A percentile compares a stretch with the other conserved stretches of the same genome.
phyloP scores from a whole-genome alignment of 108 stramenopile genomes.

The Fistulifera solaris region DNA sequence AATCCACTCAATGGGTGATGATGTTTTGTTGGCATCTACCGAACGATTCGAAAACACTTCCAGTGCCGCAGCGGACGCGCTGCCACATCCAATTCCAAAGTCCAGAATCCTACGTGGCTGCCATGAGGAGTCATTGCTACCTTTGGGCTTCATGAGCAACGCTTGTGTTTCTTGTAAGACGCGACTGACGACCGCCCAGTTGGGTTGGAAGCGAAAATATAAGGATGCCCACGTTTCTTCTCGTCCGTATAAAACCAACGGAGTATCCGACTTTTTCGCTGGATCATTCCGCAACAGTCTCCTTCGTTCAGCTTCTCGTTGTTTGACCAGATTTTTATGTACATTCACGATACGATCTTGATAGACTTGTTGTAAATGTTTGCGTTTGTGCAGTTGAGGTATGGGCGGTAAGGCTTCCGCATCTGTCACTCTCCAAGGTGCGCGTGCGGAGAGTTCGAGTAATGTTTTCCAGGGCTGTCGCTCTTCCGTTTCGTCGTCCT shows the following conservation, averaged over 20 bases:
- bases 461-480: slow-evolving; percentile 48
- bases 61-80: slow-evolving; percentile 59
- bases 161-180: slow-evolving; percentile 56
- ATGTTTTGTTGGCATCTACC: background rate
- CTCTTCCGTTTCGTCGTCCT: too few species aligned
- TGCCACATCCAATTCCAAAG: slow-evolving; percentile 69
- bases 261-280: slow-evolving; percentile 4
- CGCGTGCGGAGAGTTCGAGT: slow-evolving; percentile 45
- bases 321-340: slow-evolving; percentile 24
- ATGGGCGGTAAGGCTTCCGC: slow-evolving; percentile 11
- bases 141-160: slow-evolving; percentile 21
- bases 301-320: slow-evolving; percentile 36
- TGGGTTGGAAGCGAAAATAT: slow-evolving; percentile 47
- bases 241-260: slow-evolving; percentile 52
- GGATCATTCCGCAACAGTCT: slow-evolving; percentile 8
- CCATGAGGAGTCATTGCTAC: slow-evolving; percentile 10
- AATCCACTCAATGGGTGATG: slow-evolving; percentile 56
- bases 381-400: slow-evolving; percentile 4
- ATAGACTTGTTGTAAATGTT: slow-evolving; percentile 27
- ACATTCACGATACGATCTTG: slow-evolving; percentile 12
- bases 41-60: slow-evolving; percentile 39
- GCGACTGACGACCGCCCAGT: slow-evolving; percentile 52
- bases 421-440: slow-evolving; percentile 57
- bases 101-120: slow-evolving; percentile 56
- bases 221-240: slow-evolving; percentile 55